phyloP scores from a whole-genome alignment of 176 grass and related monocot species.

The Echinochloa phyllopogon region DNA sequence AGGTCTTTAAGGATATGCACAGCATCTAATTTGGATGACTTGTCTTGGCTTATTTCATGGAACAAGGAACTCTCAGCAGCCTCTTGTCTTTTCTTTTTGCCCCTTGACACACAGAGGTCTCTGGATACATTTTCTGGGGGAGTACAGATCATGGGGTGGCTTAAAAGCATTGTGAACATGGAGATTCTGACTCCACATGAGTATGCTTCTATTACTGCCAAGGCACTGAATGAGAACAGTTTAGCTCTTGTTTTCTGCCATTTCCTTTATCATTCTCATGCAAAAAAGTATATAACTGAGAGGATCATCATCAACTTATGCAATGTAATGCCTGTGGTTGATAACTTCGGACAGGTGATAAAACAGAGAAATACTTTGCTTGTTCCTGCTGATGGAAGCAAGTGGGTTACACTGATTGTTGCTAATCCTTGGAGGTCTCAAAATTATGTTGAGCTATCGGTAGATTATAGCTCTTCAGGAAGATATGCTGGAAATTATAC shows the following conservation, averaged over 20 bases:
- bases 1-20: conserved; percentile 10
- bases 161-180: conserved; percentile 8
- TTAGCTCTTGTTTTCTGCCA: conserved; percentile 31
- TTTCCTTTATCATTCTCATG: conserved; percentile 44
- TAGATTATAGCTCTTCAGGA: conserved; percentile 10
- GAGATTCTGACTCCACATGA: conserved; percentile 15
- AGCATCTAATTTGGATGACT: conserved; percentile 14
- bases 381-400: conserved; percentile 44
- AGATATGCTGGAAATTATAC: conserved; percentile 5
- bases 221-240: conserved; percentile 6
- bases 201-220: conserved; percentile 5
- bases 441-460: conserved; percentile 37
- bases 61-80: conserved; percentile 24
- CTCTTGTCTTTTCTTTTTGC: neutral
- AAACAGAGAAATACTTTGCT: conserved; percentile 1
- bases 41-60: conserved; percentile 42
- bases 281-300: conserved; percentile 28
- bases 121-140: neutral
- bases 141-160: neutral
- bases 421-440: conserved; percentile 41
- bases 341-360: neutral
- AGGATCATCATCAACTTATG: neutral
- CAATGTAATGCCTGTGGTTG: neutral
- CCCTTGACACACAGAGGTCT: neutral
- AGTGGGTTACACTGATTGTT: conserved; percentile 43